Percentiles rank a stretch among this genome's conserved stretches.
phyloP scores from a whole-genome alignment of 2,329 filamentous ascomycete species.

The Hypoxylon sp. region DNA sequence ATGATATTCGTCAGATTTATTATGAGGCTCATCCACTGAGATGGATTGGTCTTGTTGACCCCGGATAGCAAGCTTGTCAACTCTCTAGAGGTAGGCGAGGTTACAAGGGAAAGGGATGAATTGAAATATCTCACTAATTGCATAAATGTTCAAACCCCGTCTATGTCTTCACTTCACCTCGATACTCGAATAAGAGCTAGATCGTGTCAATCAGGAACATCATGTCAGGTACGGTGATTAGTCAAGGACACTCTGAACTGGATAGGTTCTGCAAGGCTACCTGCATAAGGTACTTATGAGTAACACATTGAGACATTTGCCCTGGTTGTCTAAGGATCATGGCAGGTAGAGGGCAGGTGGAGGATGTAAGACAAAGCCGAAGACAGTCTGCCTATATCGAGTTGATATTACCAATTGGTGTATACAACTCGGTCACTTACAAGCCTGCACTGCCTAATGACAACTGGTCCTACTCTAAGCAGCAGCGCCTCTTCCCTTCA shows the following conservation, averaged over 20 bases:
- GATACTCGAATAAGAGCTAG: conserved; percentile 10
- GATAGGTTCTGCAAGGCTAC: too few relatives aligned
- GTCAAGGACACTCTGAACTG: too few relatives aligned
- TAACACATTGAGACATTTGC: too few relatives aligned
- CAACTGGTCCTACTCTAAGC: conserved; percentile 6
- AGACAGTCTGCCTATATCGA: conserved; percentile 1
- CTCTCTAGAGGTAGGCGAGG: not conserved
- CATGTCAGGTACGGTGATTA: not conserved
- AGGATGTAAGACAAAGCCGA: not conserved
- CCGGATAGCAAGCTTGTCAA: not conserved
- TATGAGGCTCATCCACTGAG: not conserved
- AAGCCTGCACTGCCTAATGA: conserved; percentile 5
- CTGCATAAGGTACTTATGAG: too few relatives aligned
- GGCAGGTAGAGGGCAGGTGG: too few relatives aligned
- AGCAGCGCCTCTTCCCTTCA: conserved; percentile 4
- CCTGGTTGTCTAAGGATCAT: too few relatives aligned
- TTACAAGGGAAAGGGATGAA: not conserved
- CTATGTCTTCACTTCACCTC: too few relatives aligned
- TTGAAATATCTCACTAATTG: conserved; percentile 7
- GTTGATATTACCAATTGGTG: not conserved
- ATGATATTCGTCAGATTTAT: not conserved
- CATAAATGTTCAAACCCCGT: conserved; percentile 9
- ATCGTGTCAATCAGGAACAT: not conserved
- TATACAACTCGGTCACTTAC: conserved; percentile 14
- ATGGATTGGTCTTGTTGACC: conserved; percentile 1